A percentile compares a stretch with the other conserved stretches of the same genome.
Conservation (phyloP, 129 eudicot species). For the Ambrosia artemisiifolia region DNA sequence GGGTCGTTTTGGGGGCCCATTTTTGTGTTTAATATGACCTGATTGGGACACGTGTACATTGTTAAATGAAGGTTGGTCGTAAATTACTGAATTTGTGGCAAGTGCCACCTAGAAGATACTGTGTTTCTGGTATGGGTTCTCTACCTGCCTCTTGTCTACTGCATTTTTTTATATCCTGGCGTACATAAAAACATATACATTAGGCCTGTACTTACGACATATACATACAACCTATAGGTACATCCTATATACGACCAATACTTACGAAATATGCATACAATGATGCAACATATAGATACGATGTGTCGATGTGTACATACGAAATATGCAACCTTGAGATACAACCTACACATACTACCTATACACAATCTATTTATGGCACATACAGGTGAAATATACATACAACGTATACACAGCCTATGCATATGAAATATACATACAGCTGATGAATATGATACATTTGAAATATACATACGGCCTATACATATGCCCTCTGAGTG, state of each 20-base stretch:
- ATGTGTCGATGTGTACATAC: too few species aligned
- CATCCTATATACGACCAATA: background rate
- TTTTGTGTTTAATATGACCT: conserved; percentile 22
- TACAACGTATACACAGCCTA: background rate
- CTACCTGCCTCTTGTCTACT: background rate
- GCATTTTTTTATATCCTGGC: background rate
- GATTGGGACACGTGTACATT: conserved; percentile 17
- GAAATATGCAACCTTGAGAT: background rate
- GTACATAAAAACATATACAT: background rate
- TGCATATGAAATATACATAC: too few species aligned
- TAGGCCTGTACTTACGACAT: background rate
- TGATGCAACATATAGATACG: too few species aligned
- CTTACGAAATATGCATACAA: too few species aligned
- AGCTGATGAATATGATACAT: too few species aligned
- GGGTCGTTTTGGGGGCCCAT: conserved; percentile 18
- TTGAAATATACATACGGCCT: too few species aligned
- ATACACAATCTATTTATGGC: too few species aligned
- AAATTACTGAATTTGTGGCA: conserved; percentile 25
- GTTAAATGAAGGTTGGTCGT: conserved; percentile 12
- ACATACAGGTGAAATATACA: background rate
- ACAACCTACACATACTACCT: background rate
- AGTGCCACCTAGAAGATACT: conserved; percentile 32
- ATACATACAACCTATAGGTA: background rate
- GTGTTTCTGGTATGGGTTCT: conserved; percentile 21
- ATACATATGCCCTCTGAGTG: too few species aligned